These are phyloP conservation scores for Narthecium ossifragum DNA, from an alignment of 106 monocot species.

Conservation along the genomic window DNA sequence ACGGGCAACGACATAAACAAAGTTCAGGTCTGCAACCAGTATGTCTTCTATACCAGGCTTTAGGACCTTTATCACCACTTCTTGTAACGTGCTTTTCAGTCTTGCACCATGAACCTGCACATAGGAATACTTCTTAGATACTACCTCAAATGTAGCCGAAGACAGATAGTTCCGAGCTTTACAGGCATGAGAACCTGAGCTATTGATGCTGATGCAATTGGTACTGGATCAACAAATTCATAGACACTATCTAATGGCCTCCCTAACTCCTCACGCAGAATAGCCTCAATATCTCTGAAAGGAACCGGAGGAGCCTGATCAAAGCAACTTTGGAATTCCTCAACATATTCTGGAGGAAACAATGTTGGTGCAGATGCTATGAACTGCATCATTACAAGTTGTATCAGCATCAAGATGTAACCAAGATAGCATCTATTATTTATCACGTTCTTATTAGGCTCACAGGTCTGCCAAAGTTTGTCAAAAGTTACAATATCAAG, in stretches of 20 bases:
- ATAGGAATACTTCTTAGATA: slow-evolving; percentile 1
- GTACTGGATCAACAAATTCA: slow-evolving; percentile 88
- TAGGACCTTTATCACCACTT: slow-evolving; percentile 94
- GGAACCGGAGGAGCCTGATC: slow-evolving; percentile 86
- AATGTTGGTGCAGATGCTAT: slow-evolving; percentile 96
- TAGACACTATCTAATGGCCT: slow-evolving; percentile 80
- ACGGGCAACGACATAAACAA: slow-evolving; percentile 80
- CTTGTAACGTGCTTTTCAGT: slow-evolving; percentile 73
- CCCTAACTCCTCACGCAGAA: slow-evolving; percentile 65
- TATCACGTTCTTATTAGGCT: too few relatives aligned
- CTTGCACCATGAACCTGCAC: slow-evolving; percentile 85
- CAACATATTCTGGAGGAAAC: slow-evolving; percentile 90
- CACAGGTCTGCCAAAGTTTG: too few relatives aligned
- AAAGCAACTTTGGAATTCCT: slow-evolving; percentile 95
- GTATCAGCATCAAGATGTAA: too few relatives aligned
- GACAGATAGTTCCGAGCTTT: too few relatives aligned
- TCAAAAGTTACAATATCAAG: too few relatives aligned
- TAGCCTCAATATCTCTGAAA: slow-evolving; percentile 71
- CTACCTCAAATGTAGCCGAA: slow-evolving; percentile 1
- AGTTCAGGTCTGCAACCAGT: slow-evolving; percentile 93
- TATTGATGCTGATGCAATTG: slow-evolving; percentile 91
- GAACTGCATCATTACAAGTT: slow-evolving; percentile 60
- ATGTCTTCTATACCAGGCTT: slow-evolving; percentile 92
- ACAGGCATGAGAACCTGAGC: slow-evolving; percentile 59
- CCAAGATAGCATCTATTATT: too few relatives aligned